Evolutionary conservation across 225 moss, liverwort and hornwort species (phyloP).

Genomic region (Climacium dendroides): DNA sequence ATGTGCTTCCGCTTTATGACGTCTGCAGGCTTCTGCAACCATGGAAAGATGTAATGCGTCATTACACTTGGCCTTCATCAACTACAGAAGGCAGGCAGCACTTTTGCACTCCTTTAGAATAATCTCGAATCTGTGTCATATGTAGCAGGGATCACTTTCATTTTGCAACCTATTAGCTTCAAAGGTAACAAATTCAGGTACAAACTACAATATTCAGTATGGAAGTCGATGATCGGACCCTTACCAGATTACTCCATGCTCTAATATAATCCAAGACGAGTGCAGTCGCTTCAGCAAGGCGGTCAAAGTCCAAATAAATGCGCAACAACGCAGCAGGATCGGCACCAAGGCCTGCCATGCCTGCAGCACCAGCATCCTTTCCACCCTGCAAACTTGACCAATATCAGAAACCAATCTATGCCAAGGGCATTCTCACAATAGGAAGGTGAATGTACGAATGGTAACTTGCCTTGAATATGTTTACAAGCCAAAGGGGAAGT

Average conservation of each 20-base stretch:
- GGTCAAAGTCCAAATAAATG: slow-evolving; percentile 74
- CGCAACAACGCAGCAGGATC: slow-evolving; percentile 87
- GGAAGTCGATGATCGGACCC: not conserved
- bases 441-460: not conserved
- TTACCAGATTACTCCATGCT: slow-evolving; percentile 58
- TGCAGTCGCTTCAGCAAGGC: slow-evolving; percentile 80
- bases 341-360: slow-evolving; percentile 53
- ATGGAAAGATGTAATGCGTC: not conserved
- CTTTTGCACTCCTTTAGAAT: not conserved
- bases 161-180: not conserved
- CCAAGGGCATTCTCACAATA: not conserved
- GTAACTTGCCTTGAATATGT: slow-evolving; percentile 60
- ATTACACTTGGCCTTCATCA: not conserved
- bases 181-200: not conserved
- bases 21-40: slow-evolving; percentile 69
- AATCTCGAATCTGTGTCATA: not conserved
- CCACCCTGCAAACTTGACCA: slow-evolving; percentile 38
- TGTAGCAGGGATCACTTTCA: not conserved
- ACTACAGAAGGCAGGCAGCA: not conserved
- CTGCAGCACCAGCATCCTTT: slow-evolving; percentile 57
- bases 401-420: not conserved
- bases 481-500: slow-evolving; percentile 94
- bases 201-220: not conserved
- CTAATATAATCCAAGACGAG: slow-evolving; percentile 77
- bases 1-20: slow-evolving; percentile 85